These are phyloP conservation scores for Syzygium jambos DNA, from an alignment of 345 rosid species.

Conservation along the genomic window DNA sequence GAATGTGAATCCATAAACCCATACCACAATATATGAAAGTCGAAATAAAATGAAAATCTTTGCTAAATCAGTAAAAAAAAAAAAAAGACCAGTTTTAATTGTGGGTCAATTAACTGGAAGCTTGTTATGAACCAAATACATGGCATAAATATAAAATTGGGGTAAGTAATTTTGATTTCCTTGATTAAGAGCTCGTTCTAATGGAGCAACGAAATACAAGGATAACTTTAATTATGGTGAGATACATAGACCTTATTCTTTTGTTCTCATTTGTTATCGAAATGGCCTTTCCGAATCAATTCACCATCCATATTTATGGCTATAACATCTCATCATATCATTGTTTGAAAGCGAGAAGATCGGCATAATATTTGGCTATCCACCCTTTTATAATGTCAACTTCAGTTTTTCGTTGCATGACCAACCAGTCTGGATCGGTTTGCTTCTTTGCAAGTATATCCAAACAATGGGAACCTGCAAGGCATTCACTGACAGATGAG, in stretches of 20 bases:
- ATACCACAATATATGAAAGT: not conserved
- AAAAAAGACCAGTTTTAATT: not conserved
- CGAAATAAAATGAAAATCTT: not conserved
- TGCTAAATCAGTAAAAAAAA: not conserved
- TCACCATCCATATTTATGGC: not conserved
- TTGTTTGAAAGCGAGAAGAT: not conserved
- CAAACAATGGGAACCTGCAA: conserved; percentile 30
- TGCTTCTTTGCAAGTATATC: conserved; percentile 10
- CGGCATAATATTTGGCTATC: conserved; percentile 13
- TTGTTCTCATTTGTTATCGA: not conserved
- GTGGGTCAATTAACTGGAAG: not conserved
- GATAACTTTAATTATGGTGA: not conserved
- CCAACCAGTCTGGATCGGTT: conserved; percentile 25
- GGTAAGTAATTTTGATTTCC: not conserved
- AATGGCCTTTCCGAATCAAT: not conserved
- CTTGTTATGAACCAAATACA: not conserved
- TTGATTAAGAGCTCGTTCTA: not conserved
- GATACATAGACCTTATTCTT: not conserved
- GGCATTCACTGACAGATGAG: not conserved
- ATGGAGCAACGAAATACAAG: not conserved
- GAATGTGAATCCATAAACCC: not conserved
- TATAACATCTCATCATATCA: not conserved
- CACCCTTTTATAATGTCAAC: conserved; percentile 11
- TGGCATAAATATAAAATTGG: not conserved
- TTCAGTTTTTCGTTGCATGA: conserved; percentile 17